Evolutionary conservation across 2,329 filamentous ascomycete species (phyloP).

Genomic region (Colletotrichum theobromicola): DNA sequence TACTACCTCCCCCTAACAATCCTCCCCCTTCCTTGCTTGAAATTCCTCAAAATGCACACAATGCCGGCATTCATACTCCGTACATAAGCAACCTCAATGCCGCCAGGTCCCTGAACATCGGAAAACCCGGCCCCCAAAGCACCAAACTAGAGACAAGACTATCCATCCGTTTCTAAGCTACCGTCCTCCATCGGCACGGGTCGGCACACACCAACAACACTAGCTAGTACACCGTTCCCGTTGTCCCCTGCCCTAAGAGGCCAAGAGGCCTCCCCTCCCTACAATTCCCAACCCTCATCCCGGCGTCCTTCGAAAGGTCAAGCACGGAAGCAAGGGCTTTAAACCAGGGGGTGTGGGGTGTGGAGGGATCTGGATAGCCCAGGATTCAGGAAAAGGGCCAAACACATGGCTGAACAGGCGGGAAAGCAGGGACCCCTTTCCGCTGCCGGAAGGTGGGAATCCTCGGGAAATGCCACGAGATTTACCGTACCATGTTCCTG

Average conservation of each 20-base stretch:
- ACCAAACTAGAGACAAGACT: neutral
- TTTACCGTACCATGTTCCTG: neutral
- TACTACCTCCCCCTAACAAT: neutral
- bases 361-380: neutral
- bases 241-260: neutral
- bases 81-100: neutral
- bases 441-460: neutral
- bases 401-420: neutral
- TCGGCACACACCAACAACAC: neutral
- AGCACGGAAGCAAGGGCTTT: neutral
- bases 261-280: neutral
- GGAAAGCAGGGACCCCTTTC: neutral
- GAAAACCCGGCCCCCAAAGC: neutral
- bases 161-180: neutral
- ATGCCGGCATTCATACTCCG: neutral
- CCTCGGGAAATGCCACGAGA: neutral
- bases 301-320: neutral
- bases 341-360: neutral
- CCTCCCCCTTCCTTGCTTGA: too few relatives aligned
- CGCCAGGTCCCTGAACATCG: neutral
- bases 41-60: neutral
- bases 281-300: neutral
- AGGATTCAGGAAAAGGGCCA: neutral
- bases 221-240: neutral
- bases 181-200: neutral